Evolutionary conservation across 1,284 basidiomycete species (phyloP).

Genomic region (Paramarasmius palmivorus): DNA sequence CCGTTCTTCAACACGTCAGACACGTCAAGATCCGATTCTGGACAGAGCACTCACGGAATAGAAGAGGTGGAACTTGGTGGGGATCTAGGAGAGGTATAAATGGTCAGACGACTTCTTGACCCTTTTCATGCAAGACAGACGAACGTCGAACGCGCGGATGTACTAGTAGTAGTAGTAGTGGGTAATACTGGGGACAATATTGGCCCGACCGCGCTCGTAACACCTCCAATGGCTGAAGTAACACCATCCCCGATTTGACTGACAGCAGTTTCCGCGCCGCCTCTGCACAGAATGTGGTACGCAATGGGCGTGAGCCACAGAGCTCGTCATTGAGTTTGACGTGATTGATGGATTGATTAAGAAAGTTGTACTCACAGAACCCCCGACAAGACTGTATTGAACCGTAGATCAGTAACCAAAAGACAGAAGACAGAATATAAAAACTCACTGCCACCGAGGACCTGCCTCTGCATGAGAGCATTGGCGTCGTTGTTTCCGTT

Average conservation of each 20-base stretch:
- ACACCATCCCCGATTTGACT: constrained; percentile 16
- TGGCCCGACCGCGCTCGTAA: constrained; percentile 20
- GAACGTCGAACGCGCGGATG: constrained; percentile 4
- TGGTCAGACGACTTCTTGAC: too few relatives aligned
- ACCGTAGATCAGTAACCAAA: neutral
- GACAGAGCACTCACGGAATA: constrained; percentile 3
- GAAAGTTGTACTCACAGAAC: constrained; percentile 1
- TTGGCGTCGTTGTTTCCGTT: constrained; percentile 16
- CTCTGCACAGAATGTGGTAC: constrained; percentile 2
- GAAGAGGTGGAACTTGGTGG: constrained; percentile 1
- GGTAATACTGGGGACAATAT: constrained; percentile 12
- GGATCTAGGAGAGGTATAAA: too few relatives aligned
- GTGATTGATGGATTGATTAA: neutral
- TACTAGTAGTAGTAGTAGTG: neutral
- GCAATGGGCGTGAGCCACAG: neutral
- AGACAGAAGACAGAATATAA: neutral
- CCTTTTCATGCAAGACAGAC: neutral
- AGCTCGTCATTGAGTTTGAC: constrained; percentile 5
- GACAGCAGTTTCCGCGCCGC: constrained; percentile 10
- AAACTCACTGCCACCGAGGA: constrained; percentile 19
- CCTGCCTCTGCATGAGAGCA: constrained; percentile 30
- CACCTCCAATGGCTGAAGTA: constrained; percentile 13
- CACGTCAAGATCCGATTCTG: constrained; percentile 7
- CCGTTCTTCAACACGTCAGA: constrained; percentile 7
- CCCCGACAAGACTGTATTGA: constrained; percentile 16